These are phyloP conservation scores for Cladorrhinum sp. DNA, from an alignment of 2,329 filamentous ascomycete genomes.

Conservation along the genomic window DNA sequence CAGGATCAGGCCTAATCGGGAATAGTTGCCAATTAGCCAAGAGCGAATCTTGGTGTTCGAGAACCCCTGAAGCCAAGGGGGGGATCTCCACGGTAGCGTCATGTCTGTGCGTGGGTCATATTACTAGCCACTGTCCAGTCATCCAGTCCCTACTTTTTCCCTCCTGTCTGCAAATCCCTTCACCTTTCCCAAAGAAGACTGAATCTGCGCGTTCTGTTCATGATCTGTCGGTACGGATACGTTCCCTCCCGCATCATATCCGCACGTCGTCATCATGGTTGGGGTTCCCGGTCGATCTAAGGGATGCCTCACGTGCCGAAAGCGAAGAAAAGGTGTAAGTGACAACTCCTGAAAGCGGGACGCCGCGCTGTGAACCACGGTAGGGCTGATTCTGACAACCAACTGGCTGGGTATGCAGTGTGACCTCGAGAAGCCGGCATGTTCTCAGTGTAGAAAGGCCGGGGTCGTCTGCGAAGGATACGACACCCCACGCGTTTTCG, in stretches of 20 bases:
- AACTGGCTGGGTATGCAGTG: constrained; percentile 5
- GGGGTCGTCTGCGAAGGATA: constrained; percentile 14
- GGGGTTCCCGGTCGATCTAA: constrained; percentile 18
- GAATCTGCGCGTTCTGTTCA: not conserved
- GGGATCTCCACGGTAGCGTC: not conserved
- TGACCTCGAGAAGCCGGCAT: constrained; percentile 9
- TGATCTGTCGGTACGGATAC: too few relatives aligned
- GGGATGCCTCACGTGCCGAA: constrained; percentile 13
- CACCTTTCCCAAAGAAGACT: not conserved
- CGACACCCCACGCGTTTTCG: constrained; percentile 8
- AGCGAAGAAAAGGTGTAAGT: constrained; percentile 10
- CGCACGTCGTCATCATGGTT: constrained; percentile 3
- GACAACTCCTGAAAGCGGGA: too few relatives aligned
- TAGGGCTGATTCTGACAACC: not conserved
- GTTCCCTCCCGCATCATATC: not conserved
- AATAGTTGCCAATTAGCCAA: not conserved
- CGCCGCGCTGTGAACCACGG: not conserved
- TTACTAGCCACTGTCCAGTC: not conserved
- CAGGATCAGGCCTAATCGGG: not conserved
- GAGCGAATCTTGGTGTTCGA: not conserved
- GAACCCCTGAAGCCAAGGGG: not conserved
- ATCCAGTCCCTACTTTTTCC: not conserved
- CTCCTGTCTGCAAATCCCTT: not conserved
- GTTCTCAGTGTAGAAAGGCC: constrained; percentile 8
- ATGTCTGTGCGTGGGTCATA: not conserved